Evolutionary conservation across 2,329 filamentous ascomycete species (phyloP), one percentile per base, ranked within the genome.

Genomic region (Metarhizium humberi): DNA sequence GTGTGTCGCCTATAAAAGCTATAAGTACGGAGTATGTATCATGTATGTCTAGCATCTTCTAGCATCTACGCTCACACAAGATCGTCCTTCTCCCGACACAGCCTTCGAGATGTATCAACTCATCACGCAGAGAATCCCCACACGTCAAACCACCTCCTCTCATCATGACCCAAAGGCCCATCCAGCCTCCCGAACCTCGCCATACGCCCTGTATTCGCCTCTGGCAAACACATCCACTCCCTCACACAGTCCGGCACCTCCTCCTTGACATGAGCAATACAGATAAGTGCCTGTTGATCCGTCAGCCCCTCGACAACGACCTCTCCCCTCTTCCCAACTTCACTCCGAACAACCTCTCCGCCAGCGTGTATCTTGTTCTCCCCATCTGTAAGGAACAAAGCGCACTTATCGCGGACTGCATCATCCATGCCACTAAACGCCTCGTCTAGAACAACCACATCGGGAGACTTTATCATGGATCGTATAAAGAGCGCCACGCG

Each of bases 261-360:
- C 63, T 96, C 91, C 59, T 85, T 85, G 58, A 92, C 79, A 72
- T 99, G 94, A 58, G 90, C 94, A 57, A 97, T 92, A 60, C 92
- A 90, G n/a, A 97, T 80, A 54, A 99, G 73, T 0, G 91, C 91
- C 71, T 97, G 92, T 25, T 82, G 70, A 0, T 83, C 75, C 2
- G 78, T 77, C 55, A 96, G 70, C 0, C 90, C 90, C 1, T 64
- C 66, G 4, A 92, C 71, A 25, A 71, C 75, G 1, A 82, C 75
- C 2, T 67, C 65, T 0, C 74, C 79, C 30, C 7, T 16, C 14
- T 51, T 25, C 18, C 38, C 45, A 29, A 18, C 38, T 0, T 78
- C 71, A 56, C 77, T 82, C 13, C 79, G 73, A 0, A 79, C 69
- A 34, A 77, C 64, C 16, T 72, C 64, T 32, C 67, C 66, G 32